Evolutionary conservation across 805 yeast species (phyloP), one percentile per base, ranked within the genome.

Genomic region (Saccharomycopsis sp.): DNA sequence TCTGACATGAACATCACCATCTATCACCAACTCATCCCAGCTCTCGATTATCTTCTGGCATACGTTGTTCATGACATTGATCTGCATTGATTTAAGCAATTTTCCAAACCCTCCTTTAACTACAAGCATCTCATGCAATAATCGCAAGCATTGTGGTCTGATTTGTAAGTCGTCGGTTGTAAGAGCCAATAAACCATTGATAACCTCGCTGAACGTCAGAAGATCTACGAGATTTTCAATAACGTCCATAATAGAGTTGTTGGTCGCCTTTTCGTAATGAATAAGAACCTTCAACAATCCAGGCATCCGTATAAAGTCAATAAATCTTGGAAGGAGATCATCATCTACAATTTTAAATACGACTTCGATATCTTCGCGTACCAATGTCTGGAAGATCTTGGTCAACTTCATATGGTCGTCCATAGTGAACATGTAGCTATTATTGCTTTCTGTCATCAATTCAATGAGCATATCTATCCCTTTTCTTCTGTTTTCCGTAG

Each of bases 151-250:
- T n/a, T 20, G 47, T 34, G 19, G 3, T 14, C 14, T n/a, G 35
- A 19, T 15, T 12, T 23, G 29, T 23, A 12, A 19, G 8, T 44
- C 22, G 19, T 44, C 22, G 22, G 22, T 49, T 2, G 55, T 9
- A 52, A 55, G 55, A 12, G 35, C 19, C n/a, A 55, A 22, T n/a
- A 55, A 42, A 29, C 29, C 24, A 15, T 44, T 50, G 5, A 57
- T 34, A 9, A 60, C 56, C 14, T 57, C 56, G 25, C 51, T 56
- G 55, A 47, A 60, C 15, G 60, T 56, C n/a, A 53, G 15, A n/a
- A 54, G 24, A n/a, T 54, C 47, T 15, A 60, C 49, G 35, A 60
- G 51, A 17, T 53, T 24, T 3, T 56, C 52, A 23, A 57, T 24
- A 1, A 55, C 19, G n/a, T 23, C 38, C n/a, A 2, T 35, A 9